These are phyloP conservation scores for Clarireedia hainanense DNA, from an alignment of 2,329 filamentous ascomycete genomes.

Conservation along the genomic window DNA sequence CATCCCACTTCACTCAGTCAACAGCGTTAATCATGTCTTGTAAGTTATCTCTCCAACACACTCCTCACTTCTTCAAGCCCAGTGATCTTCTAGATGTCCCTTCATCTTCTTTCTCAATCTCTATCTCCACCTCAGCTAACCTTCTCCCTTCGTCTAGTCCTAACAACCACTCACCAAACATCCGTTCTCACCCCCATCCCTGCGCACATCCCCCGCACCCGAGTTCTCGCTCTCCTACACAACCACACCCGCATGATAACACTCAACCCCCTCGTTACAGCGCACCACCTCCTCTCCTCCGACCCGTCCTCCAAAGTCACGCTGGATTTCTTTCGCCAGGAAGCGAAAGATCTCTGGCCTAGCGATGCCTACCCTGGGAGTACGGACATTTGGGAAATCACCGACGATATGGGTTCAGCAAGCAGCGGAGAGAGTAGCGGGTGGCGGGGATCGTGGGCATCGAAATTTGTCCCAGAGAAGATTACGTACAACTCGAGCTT, in stretches of 20 bases:
- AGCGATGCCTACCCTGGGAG: slow-evolving; percentile 31
- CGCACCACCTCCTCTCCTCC: not conserved
- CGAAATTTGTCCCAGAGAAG: slow-evolving; percentile 21
- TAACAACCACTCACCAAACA: slow-evolving; percentile 21
- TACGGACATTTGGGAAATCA: slow-evolving; percentile 19
- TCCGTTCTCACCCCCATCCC: slow-evolving; percentile 64
- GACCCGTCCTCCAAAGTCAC: not conserved
- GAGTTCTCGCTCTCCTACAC: slow-evolving; percentile 66
- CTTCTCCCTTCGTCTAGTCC: slow-evolving; percentile 12
- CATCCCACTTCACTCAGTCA: not conserved
- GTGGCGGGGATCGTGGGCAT: slow-evolving; percentile 63
- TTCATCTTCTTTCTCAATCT: not conserved
- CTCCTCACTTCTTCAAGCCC: not conserved
- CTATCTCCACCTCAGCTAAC: not conserved
- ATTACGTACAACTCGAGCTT: slow-evolving; percentile 21
- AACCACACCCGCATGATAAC: slow-evolving; percentile 75
- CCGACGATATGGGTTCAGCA: slow-evolving; percentile 26
- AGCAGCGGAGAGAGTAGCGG: slow-evolving; percentile 67
- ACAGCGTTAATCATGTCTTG: slow-evolving; percentile 19
- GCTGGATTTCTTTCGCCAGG: slow-evolving; percentile 18
- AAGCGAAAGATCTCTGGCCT: slow-evolving; percentile 52
- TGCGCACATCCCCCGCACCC: slow-evolving; percentile 53
- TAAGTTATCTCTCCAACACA: slow-evolving; percentile 10
- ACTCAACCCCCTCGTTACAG: slow-evolving; percentile 70
- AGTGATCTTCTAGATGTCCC: not conserved